Evolutionary conservation across 192 early-diverging fungal genomes (phyloP).

Genomic region (Paraglomus brasilianum): DNA sequence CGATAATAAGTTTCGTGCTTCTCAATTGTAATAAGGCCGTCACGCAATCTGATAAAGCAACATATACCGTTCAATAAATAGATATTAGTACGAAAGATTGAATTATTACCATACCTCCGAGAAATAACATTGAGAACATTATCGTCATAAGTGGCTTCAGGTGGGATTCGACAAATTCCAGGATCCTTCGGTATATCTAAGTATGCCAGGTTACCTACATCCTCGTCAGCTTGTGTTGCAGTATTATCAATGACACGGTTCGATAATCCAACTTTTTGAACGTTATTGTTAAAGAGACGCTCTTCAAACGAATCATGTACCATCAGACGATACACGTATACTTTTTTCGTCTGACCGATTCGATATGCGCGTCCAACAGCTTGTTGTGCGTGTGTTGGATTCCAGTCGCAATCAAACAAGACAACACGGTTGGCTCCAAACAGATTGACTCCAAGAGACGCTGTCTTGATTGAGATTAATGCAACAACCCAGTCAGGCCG

Average conservation of each 20-base stretch:
- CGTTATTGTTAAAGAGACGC: slow-evolving; percentile 60
- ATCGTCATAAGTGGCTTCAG: slow-evolving; percentile 5
- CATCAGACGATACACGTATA: slow-evolving; percentile 67
- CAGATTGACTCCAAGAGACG: slow-evolving; percentile 46
- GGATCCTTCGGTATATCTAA: background rate
- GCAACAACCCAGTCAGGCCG: background rate
- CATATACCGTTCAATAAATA: too few relatives aligned
- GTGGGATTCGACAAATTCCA: background rate
- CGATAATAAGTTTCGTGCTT: too few relatives aligned
- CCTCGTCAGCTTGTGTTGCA: background rate
- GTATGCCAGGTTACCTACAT: background rate
- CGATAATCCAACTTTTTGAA: slow-evolving; percentile 71
- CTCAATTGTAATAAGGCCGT: too few relatives aligned
- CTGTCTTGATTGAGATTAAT: slow-evolving; percentile 17
- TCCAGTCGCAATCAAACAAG: slow-evolving; percentile 77
- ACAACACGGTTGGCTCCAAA: slow-evolving; percentile 70
- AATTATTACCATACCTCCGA: background rate
- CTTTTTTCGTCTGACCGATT: slow-evolving; percentile 67
- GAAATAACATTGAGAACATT: slow-evolving; percentile 2
- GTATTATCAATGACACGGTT: slow-evolving; percentile 57
- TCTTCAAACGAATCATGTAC: slow-evolving; percentile 62
- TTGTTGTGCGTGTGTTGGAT: slow-evolving; percentile 75
- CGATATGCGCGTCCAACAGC: slow-evolving; percentile 69
- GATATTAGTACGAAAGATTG: too few relatives aligned
- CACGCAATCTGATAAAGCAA: too few relatives aligned